Evolutionary conservation across 2,329 filamentous ascomycete genomes (phyloP).

Genomic region (Venturia nashicola): DNA sequence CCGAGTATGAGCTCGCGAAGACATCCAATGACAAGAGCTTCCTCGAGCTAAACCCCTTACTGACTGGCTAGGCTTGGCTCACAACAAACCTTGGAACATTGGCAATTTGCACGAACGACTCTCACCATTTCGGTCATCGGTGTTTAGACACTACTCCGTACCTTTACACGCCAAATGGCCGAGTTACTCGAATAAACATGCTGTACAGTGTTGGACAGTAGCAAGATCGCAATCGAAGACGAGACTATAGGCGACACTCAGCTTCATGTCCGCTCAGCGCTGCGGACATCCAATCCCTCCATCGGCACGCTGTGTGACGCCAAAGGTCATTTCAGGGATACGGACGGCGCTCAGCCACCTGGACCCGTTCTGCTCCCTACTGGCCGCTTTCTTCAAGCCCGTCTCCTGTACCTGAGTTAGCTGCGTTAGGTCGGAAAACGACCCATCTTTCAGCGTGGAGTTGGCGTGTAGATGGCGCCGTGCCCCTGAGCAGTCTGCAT

Average conservation of each 20-base stretch:
- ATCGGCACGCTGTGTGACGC: not conserved
- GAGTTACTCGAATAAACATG: not conserved
- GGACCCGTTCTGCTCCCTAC: not conserved
- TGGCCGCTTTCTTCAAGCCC: not conserved
- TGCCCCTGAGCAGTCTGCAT: not conserved
- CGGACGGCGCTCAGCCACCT: not conserved
- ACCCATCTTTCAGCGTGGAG: conserved; percentile 5
- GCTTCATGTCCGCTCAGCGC: not conserved
- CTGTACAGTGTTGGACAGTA: too few relatives aligned
- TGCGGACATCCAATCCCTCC: not conserved
- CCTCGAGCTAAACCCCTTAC: not conserved
- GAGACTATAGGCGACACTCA: too few relatives aligned
- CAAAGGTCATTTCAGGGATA: conserved; percentile 7
- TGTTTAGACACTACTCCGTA: not conserved
- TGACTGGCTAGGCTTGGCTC: not conserved
- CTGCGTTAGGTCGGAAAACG: not conserved
- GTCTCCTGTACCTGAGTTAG: conserved; percentile 5
- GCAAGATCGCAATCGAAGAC: not conserved
- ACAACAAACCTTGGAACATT: not conserved
- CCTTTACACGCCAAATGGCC: not conserved
- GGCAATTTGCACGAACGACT: not conserved
- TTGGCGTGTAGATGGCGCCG: not conserved
- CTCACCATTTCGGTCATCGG: not conserved
- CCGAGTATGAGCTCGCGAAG: not conserved
- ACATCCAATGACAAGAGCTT: not conserved